Conservation (phyloP, 1,139 yeast genomes). For the Candida buenavistaensis region DNA sequence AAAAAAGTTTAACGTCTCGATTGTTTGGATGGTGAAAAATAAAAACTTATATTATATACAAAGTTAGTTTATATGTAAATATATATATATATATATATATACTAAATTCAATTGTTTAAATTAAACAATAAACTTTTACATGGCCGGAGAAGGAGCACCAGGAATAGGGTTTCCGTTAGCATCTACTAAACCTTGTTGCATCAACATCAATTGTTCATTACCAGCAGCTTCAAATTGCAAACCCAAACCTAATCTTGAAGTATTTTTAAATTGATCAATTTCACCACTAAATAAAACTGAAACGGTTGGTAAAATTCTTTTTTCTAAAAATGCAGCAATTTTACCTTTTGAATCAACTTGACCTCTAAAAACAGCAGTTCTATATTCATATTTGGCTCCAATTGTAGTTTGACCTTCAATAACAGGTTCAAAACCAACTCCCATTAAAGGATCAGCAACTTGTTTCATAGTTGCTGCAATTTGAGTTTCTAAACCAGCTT, state of each 20-base stretch:
- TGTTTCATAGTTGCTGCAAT: conserved; percentile 78
- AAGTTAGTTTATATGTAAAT: too few species aligned
- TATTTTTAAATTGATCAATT: conserved; percentile 84
- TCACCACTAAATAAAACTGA: conserved; percentile 87
- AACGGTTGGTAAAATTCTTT: conserved; percentile 89
- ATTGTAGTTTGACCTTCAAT: conserved; percentile 90
- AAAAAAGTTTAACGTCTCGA: conserved; percentile 23
- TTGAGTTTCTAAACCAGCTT: conserved; percentile 95
- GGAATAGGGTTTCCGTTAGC: conserved; percentile 83
- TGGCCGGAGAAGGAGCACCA: conserved; percentile 50
- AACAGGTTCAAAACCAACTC: conserved; percentile 76
- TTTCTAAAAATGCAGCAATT: conserved; percentile 88
- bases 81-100: too few species aligned
- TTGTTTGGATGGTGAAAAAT: conserved; percentile 46
- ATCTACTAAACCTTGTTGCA: conserved; percentile 79
- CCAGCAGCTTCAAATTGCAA: conserved; percentile 95
- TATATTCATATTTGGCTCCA: conserved; percentile 98
- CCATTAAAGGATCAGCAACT: conserved; percentile 77
- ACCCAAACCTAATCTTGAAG: conserved; percentile 89
- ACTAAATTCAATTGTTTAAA: too few species aligned
- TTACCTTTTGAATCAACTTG: conserved; percentile 91
- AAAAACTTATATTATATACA: conserved; percentile 7
- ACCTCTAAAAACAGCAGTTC: conserved; percentile 95
- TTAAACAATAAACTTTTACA: too few species aligned
- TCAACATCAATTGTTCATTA: conserved; percentile 75